Evolutionary conservation across 1,139 yeast species (phyloP), one percentile per base, ranked within the genome.

Genomic region (Debaryomyces coudertii): DNA sequence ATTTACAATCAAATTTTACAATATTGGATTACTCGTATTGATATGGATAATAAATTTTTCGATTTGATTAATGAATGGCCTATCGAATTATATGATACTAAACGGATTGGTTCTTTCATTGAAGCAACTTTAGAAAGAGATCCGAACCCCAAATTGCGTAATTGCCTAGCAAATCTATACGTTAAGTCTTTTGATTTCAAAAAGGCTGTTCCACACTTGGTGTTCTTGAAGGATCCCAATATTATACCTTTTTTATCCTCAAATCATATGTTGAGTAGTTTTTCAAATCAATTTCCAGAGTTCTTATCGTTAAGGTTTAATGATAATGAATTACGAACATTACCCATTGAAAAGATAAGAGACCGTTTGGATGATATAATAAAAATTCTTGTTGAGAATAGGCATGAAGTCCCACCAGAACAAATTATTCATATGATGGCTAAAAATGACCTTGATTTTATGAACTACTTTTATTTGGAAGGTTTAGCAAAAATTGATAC

Each of bases 201-300:
- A 6, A 74, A 76, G 30, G 90, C 96, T 0, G 82, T 87, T 2
- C 70, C 72, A 0, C 92, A 87, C 58, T 66, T 88, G 53, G 70
- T 86, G 8, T 63, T 62, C 22, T 63, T 86, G 25, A 71, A 76
- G 49, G 90, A 87, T 57, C 61, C 71, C 0, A 57, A 76, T n/a
- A 77, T 83, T 1, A 61, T 90, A 36, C 71, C 76, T 36, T 77
- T 89, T 45, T 69, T 90, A 41, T 69, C 82, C 3, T 67, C 73
- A 28, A 73, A 85, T 57, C 95, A 90, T 56, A 63, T 90, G 18
- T 63, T 90, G 11, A 68, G 76, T 0, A 71, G 72, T 37, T 79
- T 83, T 57, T 62, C 76, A 2, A 58, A 70, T 2, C 62, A 73
- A 24, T 62, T 88, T 11, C 86, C 89, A 0, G 66, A 68, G 6